These are phyloP conservation scores for Curvularia hawaiiensis DNA, from an alignment of 2,329 filamentous ascomycete species.

Conservation along the genomic window DNA sequence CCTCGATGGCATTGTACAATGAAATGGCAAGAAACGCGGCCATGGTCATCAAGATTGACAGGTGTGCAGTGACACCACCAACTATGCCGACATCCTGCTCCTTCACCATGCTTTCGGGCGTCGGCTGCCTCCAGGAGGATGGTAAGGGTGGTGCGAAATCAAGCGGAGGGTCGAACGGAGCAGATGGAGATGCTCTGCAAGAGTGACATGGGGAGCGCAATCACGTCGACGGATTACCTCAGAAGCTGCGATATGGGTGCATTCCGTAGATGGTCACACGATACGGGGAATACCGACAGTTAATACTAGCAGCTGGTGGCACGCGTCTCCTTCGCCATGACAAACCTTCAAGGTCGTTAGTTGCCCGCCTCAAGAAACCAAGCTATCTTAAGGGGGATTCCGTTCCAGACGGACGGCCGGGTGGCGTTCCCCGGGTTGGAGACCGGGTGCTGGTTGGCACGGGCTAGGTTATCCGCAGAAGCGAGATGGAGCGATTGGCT, in stretches of 20 bases:
- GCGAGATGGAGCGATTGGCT: background rate
- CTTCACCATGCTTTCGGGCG: background rate
- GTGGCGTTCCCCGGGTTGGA: background rate
- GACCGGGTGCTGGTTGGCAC: background rate
- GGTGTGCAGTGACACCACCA: constrained; percentile 16
- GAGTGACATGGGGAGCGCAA: background rate
- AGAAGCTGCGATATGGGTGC: background rate
- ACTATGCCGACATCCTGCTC: constrained; percentile 16
- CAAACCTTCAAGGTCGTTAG: background rate
- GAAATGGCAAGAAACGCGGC: constrained; percentile 27
- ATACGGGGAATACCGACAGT: background rate
- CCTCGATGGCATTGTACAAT: constrained; percentile 41
- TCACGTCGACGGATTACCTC: background rate
- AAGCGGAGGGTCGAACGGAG: background rate
- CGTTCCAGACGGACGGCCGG: background rate
- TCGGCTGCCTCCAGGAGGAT: background rate
- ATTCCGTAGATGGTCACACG: background rate
- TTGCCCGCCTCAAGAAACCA: background rate
- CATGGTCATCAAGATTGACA: constrained; percentile 25
- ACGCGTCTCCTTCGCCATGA: background rate
- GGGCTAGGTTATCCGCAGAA: background rate
- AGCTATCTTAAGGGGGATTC: background rate
- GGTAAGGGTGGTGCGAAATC: background rate
- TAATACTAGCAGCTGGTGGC: background rate
- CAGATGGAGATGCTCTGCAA: background rate